phyloP scores from a whole-genome alignment of 177 flowering plant genomes.

The Vitis hybrid region DNA sequence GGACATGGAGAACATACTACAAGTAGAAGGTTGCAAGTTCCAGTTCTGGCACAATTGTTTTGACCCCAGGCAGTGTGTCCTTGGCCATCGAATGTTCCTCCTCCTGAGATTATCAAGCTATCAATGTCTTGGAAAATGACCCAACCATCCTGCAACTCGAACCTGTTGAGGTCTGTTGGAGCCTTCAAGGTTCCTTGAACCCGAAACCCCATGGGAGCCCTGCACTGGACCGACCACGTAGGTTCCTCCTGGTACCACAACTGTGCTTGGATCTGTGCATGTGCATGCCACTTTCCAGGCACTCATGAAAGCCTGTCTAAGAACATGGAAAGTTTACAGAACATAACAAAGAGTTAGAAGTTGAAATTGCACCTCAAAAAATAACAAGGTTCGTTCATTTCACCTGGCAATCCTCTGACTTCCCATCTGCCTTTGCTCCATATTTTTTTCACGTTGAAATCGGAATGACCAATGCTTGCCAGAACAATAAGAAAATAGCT shows the following conservation, averaged over 20 bases:
- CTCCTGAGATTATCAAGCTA: constrained; percentile 32
- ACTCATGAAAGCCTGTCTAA: constrained; percentile 13
- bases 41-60: constrained; percentile 37
- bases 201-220: constrained; percentile 23
- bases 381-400: neutral
- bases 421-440: constrained; percentile 38
- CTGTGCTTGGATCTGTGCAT: constrained; percentile 2
- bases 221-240: constrained; percentile 24
- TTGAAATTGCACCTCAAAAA: neutral
- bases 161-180: constrained; percentile 14
- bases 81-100: constrained; percentile 67
- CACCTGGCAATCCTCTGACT: constrained; percentile 29
- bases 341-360: neutral
- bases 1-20: constrained; percentile 20
- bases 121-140: constrained; percentile 26
- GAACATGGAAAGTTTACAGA: neutral
- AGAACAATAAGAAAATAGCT: constrained; percentile 2
- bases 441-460: constrained; percentile 22
- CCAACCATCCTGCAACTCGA: constrained; percentile 32
- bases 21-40: constrained; percentile 38
- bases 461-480: neutral
- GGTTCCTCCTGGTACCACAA: constrained; percentile 19
- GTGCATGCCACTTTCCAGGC: constrained; percentile 33
- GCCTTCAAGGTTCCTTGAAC: constrained; percentile 43
- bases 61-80: constrained; percentile 47